Evolutionary conservation across 306 rosid genomes (phyloP).

Genomic region (Ormosia emarginata): DNA sequence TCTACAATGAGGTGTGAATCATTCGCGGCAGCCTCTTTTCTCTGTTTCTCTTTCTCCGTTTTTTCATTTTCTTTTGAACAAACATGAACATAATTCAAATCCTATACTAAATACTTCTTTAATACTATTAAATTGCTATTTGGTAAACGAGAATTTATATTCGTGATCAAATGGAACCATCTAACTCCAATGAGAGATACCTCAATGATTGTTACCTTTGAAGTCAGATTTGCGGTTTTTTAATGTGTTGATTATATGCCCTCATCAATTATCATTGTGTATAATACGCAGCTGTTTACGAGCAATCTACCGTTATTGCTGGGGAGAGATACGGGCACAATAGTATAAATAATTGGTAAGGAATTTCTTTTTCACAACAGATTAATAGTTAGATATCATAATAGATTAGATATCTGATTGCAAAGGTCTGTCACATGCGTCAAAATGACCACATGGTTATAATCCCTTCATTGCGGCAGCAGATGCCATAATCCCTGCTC

Average conservation of each 20-base stretch:
- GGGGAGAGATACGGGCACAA: not conserved
- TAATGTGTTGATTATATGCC: not conserved
- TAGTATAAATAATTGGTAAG: not conserved
- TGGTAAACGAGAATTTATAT: not conserved
- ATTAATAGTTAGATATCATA: not conserved
- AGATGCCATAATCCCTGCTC: not conserved
- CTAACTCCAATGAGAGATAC: not conserved
- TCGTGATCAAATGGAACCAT: not conserved
- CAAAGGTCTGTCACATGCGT: conserved; percentile 12
- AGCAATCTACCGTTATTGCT: not conserved
- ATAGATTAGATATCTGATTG: not conserved
- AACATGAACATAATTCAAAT: not conserved
- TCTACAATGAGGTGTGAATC: conserved; percentile 1
- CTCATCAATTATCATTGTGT: not conserved
- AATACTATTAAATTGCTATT: not conserved
- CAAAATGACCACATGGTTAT: not conserved
- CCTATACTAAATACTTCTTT: not conserved
- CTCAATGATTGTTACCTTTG: not conserved
- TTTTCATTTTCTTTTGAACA: not conserved
- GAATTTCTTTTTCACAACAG: not conserved
- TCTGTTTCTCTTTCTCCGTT: not conserved
- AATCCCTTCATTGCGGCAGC: not conserved
- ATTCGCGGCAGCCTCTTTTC: not conserved
- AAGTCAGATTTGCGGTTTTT: not conserved
- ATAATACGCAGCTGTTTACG: not conserved